A percentile compares a stretch with the other conserved stretches of the same genome.
Evolutionary conservation across 768 basidiomycete species (phyloP).

Genomic region (Coprinopsis strossmayeri): DNA sequence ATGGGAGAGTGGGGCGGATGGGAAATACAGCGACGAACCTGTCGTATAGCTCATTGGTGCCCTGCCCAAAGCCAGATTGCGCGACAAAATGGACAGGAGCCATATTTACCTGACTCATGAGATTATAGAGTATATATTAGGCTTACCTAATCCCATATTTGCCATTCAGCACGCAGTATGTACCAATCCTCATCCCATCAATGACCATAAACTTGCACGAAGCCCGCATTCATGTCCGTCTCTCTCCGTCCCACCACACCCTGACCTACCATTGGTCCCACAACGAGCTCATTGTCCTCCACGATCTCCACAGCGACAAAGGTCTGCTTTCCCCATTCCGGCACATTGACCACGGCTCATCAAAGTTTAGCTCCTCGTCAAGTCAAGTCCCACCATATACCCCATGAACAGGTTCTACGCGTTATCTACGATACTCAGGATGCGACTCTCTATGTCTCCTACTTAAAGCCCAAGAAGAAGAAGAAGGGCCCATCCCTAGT

Average conservation of each 20-base stretch:
- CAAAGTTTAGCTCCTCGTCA: neutral
- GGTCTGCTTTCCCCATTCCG: conserved; percentile 1
- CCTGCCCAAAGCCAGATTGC: conserved; percentile 65
- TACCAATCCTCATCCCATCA: neutral
- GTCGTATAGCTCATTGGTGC: conserved; percentile 82
- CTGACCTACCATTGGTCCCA: conserved; percentile 9
- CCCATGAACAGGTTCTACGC: conserved; percentile 46
- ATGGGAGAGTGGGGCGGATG: neutral
- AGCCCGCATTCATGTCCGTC: conserved; percentile 5
- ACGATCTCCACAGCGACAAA: conserved; percentile 5
- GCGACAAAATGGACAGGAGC: conserved; percentile 57
- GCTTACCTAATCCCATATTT: neutral
- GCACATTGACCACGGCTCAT: neutral
- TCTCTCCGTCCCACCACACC: conserved; percentile 7
- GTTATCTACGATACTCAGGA: conserved; percentile 32
- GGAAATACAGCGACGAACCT: conserved; percentile 32
- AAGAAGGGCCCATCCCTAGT: conserved; percentile 33
- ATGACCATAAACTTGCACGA: conserved; percentile 5
- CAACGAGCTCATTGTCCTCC: conserved; percentile 8
- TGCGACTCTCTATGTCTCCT: conserved; percentile 39
- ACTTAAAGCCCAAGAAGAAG: conserved; percentile 37
- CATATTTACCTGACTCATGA: conserved; percentile 22
- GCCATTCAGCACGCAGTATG: neutral
- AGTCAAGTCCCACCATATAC: conserved; percentile 26
- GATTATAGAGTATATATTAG: too few species aligned